These are phyloP conservation scores for Neopestalotiopsis clavispora DNA, from an alignment of 2,329 filamentous ascomycete species.

Conservation along the genomic window DNA sequence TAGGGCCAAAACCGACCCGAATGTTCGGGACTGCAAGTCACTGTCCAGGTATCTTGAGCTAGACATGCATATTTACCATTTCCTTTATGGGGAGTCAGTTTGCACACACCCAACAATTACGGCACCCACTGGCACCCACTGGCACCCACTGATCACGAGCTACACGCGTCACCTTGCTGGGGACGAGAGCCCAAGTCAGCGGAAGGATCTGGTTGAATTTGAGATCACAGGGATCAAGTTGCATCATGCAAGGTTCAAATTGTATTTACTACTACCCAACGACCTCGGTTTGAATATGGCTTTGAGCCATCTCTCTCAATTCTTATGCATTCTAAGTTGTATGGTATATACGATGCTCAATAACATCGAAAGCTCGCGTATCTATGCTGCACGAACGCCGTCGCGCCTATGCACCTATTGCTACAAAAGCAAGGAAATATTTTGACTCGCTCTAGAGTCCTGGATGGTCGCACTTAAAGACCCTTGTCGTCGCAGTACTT, in stretches of 20 bases:
- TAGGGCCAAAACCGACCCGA: too few relatives aligned
- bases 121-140: too few relatives aligned
- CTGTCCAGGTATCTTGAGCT: too few relatives aligned
- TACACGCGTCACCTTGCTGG: too few relatives aligned
- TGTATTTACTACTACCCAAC: background rate
- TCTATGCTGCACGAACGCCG: slow-evolving; percentile 17
- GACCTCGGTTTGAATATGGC: background rate
- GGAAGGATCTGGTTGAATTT: too few relatives aligned
- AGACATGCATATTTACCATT: too few relatives aligned
- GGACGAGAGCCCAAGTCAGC: too few relatives aligned
- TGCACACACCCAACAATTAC: too few relatives aligned
- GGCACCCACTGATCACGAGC: too few relatives aligned
- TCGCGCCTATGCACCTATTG: slow-evolving; percentile 28
- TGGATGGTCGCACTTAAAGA: slow-evolving; percentile 21
- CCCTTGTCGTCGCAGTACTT: slow-evolving; percentile 58
- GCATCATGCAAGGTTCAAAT: background rate
- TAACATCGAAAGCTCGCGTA: background rate
- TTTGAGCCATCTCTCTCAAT: background rate
- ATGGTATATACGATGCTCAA: slow-evolving; percentile 7
- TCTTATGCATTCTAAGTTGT: slow-evolving; percentile 11
- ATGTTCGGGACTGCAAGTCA: too few relatives aligned
- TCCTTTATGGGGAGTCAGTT: too few relatives aligned
- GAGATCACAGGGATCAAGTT: too few relatives aligned
- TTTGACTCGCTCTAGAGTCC: slow-evolving; percentile 15
- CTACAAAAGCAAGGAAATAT: slow-evolving; percentile 24